Evolutionary conservation across 257 asterid genomes (phyloP), one percentile per base, ranked within the genome.

Genomic region (Solanum commersonii): DNA sequence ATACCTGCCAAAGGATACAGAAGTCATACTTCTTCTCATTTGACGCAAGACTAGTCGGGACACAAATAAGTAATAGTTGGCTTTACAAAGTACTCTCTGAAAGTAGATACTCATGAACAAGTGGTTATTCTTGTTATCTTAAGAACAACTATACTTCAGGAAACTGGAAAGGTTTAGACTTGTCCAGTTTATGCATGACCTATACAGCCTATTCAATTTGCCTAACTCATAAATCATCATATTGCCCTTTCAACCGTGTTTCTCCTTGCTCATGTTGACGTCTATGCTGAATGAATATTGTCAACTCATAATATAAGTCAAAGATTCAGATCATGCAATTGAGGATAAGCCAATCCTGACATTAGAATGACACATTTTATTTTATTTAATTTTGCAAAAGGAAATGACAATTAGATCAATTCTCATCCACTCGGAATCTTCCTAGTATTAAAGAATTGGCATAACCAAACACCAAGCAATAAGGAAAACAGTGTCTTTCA

Each of bases 1-100:
- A 91, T 96, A 97, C 87, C 99, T 97, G 96, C 90, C 92, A 86
- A 86, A 77, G 40, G 63, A 12, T 29, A 52, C 33, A 14, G 68
- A 82, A 29, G 10, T 79, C 44, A 82, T 16, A 82, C 42, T 49
- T 29, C 37, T 44, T 46, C 68, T 29, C 27, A 29, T 29, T 82
- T 82, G 70, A 82, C 22, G 5, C n/a, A 18, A 81, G 40, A 46
- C 34, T 81, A 46, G 5, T 81, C 2, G 5, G 42, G 42, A 81
- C 60, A 46, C 29, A 81, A 44, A 44, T 27, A 77, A 77, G 52
- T n/a, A 23, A 0, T 11, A 40, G 0, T n/a, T 77, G 0, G 38
- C 13, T 44, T 79, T 44, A 79, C 67, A 27, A 79, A 44, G 67
- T 27, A 44, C 85, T 79, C 15, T 44, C 0, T 42, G 63, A 25